A percentile compares a stretch with the other conserved stretches of the same genome.
These are phyloP conservation scores for Boletus bicolor DNA, from an alignment of 768 basidiomycete genomes.

Conservation along the genomic window DNA sequence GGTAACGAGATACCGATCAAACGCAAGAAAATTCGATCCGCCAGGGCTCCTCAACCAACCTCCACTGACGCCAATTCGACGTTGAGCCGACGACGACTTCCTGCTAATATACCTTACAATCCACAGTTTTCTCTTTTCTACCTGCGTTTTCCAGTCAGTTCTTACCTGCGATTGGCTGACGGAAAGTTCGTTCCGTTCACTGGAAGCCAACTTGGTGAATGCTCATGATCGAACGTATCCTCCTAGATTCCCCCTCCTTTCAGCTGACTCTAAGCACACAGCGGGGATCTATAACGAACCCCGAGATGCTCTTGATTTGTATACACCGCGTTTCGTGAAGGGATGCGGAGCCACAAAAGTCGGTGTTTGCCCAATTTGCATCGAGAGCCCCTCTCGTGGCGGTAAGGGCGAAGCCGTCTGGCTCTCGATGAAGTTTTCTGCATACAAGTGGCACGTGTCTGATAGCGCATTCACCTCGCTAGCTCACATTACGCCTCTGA, in stretches of 20 bases:
- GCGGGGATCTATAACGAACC: conserved; percentile 59
- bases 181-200: conserved; percentile 35
- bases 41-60: not conserved
- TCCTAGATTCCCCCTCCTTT: conserved; percentile 19
- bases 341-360: conserved; percentile 67
- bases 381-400: conserved; percentile 56
- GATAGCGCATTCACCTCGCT: not conserved
- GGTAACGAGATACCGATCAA: conserved; percentile 5
- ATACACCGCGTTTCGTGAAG: conserved; percentile 74
- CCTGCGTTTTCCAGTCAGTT: conserved; percentile 64
- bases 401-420: conserved; percentile 64
- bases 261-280: conserved; percentile 20
- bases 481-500: conserved; percentile 2
- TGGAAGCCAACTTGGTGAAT: not conserved
- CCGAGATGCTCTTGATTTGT: conserved; percentile 60
- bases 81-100: conserved; percentile 46
- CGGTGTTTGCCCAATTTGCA: conserved; percentile 76
- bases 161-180: conserved; percentile 44
- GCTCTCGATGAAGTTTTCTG: conserved; percentile 78
- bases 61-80: not conserved
- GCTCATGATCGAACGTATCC: not conserved
- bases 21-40: conserved; percentile 11
- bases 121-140: conserved; percentile 61
- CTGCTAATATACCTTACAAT: conserved; percentile 44
- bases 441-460: conserved; percentile 69